Percentiles rank a stretch among this genome's conserved stretches.
phyloP scores from a whole-genome alignment of 352 stramenopile genomes.

The Blastocystis sp. region DNA sequence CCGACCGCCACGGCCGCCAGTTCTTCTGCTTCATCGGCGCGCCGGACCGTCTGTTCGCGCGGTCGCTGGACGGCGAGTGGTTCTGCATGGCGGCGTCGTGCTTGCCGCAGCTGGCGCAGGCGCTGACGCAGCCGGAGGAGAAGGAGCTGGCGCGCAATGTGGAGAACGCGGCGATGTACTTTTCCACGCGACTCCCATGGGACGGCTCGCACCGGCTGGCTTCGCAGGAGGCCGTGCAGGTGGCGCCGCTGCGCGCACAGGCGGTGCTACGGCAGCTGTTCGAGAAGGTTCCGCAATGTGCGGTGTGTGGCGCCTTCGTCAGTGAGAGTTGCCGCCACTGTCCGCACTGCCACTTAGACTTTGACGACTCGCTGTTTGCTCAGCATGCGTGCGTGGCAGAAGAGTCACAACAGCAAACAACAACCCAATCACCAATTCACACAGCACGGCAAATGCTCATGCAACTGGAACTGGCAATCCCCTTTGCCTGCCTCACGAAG shows the following conservation, averaged over 20 bases:
- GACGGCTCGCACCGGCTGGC: background rate
- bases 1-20: background rate
- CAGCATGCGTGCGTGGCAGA: background rate
- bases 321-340: background rate
- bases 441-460: background rate
- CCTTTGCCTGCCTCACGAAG: background rate
- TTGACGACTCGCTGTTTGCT: background rate
- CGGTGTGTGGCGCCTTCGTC: background rate
- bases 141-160: background rate
- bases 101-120: background rate
- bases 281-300: constrained; percentile 13
- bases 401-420: too few species aligned
- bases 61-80: background rate
- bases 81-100: background rate
- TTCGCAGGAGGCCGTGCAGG: background rate
- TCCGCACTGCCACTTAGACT: constrained; percentile 29
- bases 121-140: background rate
- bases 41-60: background rate
- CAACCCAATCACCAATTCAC: background rate
- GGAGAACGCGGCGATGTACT: background rate
- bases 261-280: background rate
- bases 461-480: constrained; percentile 17
- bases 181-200: background rate
- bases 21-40: background rate
- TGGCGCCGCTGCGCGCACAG: background rate